These are phyloP conservation scores for Yarrowia galli DNA, from an alignment of 1,139 yeast species.

Conservation along the genomic window DNA sequence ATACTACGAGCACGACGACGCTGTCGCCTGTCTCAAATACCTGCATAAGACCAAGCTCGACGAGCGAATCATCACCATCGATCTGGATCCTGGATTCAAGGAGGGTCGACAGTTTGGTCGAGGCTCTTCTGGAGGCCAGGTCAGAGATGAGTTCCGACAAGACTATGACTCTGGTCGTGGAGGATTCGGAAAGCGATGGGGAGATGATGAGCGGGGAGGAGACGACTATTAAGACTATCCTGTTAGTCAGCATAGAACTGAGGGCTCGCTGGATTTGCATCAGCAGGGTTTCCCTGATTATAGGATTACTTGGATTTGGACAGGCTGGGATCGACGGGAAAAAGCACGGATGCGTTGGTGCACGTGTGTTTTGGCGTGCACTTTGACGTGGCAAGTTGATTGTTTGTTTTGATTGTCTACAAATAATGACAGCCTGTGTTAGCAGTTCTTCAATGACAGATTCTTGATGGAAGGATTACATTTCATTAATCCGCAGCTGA, in stretches of 20 bases:
- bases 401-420: neutral
- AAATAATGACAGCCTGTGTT: neutral
- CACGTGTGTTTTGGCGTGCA: conserved; percentile 7
- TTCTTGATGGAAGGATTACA: neutral
- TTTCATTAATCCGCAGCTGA: conserved; percentile 7
- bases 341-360: neutral
- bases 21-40: conserved; percentile 81
- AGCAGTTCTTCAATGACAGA: neutral
- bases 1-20: conserved; percentile 69
- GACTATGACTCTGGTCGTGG: conserved; percentile 67
- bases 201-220: conserved; percentile 36
- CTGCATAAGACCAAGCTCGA: conserved; percentile 82
- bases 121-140: conserved; percentile 90
- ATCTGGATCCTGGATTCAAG: conserved; percentile 90
- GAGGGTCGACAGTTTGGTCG: conserved; percentile 96
- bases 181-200: conserved; percentile 56
- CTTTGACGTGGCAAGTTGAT: conserved; percentile 3
- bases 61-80: conserved; percentile 79
- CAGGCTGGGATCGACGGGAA: conserved; percentile 1
- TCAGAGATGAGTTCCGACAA: conserved; percentile 62
- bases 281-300: neutral
- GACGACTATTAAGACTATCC: conserved; percentile 41
- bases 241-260: neutral
- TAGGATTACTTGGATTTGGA: neutral
- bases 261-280: neutral